A percentile compares a stretch with the other conserved stretches of the same genome.
phyloP scores from a whole-genome alignment of 2,329 filamentous ascomycete species.

The Capronia americana region DNA sequence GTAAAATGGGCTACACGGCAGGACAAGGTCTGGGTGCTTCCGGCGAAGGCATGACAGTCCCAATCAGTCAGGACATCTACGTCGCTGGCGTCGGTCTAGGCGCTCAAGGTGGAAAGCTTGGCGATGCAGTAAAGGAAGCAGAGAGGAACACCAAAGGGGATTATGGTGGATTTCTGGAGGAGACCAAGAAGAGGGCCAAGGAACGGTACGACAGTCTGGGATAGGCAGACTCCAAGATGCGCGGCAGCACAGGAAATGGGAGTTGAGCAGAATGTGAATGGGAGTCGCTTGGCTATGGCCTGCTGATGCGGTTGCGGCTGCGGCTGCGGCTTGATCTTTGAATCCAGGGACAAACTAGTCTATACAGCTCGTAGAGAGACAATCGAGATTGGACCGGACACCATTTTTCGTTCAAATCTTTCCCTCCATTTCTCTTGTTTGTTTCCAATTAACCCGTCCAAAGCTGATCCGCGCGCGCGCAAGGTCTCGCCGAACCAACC shows the following conservation, averaged over 20 bases:
- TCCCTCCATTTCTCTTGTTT: too few relatives aligned
- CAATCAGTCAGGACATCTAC: slow-evolving; percentile 57
- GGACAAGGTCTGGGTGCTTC: slow-evolving; percentile 57
- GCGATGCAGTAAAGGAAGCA: slow-evolving; percentile 57
- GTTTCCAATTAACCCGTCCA: too few relatives aligned
- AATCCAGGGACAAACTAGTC: too few relatives aligned
- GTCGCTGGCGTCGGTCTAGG: slow-evolving; percentile 58
- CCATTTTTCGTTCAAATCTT: too few relatives aligned
- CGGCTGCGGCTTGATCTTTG: too few relatives aligned
- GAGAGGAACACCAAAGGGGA: slow-evolving; percentile 55
- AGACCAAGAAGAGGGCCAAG: slow-evolving; percentile 54
- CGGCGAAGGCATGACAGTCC: slow-evolving; percentile 54
- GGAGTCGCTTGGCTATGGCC: too few relatives aligned
- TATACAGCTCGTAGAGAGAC: too few relatives aligned
- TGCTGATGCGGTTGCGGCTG: too few relatives aligned
- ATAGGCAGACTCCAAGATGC: neutral
- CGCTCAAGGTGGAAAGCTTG: slow-evolving; percentile 56
- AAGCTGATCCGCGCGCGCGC: too few relatives aligned
- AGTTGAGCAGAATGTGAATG: neutral
- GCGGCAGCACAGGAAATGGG: neutral
- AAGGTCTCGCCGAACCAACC: too few relatives aligned
- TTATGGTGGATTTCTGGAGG: slow-evolving; percentile 57
- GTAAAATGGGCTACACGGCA: slow-evolving; percentile 58
- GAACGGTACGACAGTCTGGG: slow-evolving; percentile 55
- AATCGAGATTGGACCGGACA: too few relatives aligned